Percentiles rank a stretch among this genome's conserved stretches.
phyloP scores from a whole-genome alignment of 2,329 filamentous ascomycete genomes.

The Penicillium sclerotiorum region DNA sequence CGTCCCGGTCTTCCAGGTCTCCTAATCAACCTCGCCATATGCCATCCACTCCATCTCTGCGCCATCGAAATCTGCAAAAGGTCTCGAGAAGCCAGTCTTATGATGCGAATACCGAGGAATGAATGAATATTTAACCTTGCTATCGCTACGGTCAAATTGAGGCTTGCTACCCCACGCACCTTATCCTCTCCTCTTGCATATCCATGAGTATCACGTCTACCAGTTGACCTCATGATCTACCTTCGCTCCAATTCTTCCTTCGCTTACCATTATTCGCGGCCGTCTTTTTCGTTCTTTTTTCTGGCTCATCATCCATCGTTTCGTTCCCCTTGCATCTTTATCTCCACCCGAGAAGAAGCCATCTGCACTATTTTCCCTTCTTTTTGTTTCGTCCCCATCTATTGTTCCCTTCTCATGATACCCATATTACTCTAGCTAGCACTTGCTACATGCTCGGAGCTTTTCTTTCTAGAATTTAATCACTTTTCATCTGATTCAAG shows the following conservation, averaged over 20 bases:
- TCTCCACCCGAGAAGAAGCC: neutral
- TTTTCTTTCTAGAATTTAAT: neutral
- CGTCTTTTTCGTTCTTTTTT: too few species aligned
- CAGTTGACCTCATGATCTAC: neutral
- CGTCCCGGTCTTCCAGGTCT: slow-evolving; percentile 27
- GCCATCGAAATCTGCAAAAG: slow-evolving; percentile 25
- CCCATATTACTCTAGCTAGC: slow-evolving; percentile 27
- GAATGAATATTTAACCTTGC: slow-evolving; percentile 6
- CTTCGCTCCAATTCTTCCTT: slow-evolving; percentile 4
- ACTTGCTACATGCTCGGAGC: slow-evolving; percentile 10
- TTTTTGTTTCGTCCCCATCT: too few species aligned
- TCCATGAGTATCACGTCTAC: neutral
- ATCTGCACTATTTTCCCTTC: neutral
- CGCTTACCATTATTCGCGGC: too few species aligned
- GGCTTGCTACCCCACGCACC: neutral
- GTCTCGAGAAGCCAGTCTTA: slow-evolving; percentile 37
- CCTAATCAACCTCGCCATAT: slow-evolving; percentile 33
- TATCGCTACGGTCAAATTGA: neutral
- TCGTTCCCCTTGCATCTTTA: slow-evolving; percentile 14
- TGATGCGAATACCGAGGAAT: slow-evolving; percentile 32
- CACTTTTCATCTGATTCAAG: neutral
- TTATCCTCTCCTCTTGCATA: neutral
- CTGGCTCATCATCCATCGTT: too few species aligned
- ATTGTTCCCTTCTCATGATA: slow-evolving; percentile 38
- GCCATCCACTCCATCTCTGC: slow-evolving; percentile 40